Evolutionary conservation across 176 grass and related monocot species (phyloP), one percentile per base, ranked within the genome.

Genomic region (Zizania latifolia): DNA sequence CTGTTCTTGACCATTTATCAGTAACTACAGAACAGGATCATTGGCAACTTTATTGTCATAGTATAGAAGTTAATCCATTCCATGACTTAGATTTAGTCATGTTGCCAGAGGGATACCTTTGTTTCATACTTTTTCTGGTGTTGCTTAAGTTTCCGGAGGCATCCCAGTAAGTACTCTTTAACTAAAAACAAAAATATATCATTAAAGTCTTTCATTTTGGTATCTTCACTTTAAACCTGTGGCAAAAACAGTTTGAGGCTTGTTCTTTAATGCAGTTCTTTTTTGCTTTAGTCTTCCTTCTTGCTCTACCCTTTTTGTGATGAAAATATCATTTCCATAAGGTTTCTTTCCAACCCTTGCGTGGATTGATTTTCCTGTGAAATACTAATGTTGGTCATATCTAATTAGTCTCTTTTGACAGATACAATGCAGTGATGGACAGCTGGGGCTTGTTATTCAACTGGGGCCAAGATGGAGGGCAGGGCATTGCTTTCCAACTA

Each of bases 401-500:
- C 53, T 83, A 36, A 54, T 51, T 28, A 27, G 22, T 46, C 8
- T 66, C 2, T 6, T 44, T 72, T 68, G 28, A 82, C 84, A 99
- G 95, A 43, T 99, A 92, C 79, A 86, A 72, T 54, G 45, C 86
- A 9, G 89, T 99, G 30, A 86, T 99, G 64, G 81, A 88, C 14
- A 90, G 89, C 56, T 99, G 96, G 96, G 68, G 67, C 24, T 34
- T 95, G 70, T 48, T 90, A 64, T 92, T 99, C 85, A 95, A 94
- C 78, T 99, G 92, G 96, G 96, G 82, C 60, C 92, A 90, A 86
- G 90, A 90, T 59, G 94, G 86, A 23, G 90, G 78, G 4, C 94
- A 90, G 85, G 95, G 86, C 23, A 58, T 90, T 67, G 43, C 63
- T 62, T 90, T 95, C 70, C 92, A 95, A 61, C 53, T 95, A 60